A percentile compares a stretch with the other conserved stretches of the same genome.
Evolutionary conservation across 1,284 basidiomycete species (phyloP).

Genomic region (Wallemia ichthyophaga): DNA sequence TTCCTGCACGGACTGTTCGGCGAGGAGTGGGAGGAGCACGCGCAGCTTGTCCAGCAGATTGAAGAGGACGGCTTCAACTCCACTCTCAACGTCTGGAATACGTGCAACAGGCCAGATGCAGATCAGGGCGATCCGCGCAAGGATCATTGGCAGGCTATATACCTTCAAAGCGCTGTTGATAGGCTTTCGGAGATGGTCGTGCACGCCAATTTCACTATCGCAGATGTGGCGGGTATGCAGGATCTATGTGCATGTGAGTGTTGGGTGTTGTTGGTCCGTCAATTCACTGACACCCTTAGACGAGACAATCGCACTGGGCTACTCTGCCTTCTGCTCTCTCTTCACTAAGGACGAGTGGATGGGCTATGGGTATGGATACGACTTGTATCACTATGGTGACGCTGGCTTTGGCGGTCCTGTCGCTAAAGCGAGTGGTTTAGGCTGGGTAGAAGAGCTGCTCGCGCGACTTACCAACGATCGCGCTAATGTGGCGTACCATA

Average conservation of each 20-base stretch:
- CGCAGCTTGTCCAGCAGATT: not conserved
- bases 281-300: conserved; percentile 1
- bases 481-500: conserved; percentile 23
- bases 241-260: conserved; percentile 28
- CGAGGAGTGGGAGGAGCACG: not conserved
- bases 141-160: conserved; percentile 17
- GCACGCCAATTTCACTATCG: conserved; percentile 34
- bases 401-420: conserved; percentile 52
- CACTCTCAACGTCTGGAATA: not conserved
- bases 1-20: not conserved
- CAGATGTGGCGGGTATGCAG: conserved; percentile 24
- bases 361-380: conserved; percentile 5
- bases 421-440: conserved; percentile 45
- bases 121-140: not conserved
- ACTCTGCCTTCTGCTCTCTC: conserved; percentile 22
- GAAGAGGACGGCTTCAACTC: not conserved
- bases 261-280: not conserved
- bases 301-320: conserved; percentile 19
- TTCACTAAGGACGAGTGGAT: conserved; percentile 37
- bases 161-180: conserved; percentile 31
- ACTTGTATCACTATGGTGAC: conserved; percentile 27
- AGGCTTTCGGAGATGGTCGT: conserved; percentile 28
- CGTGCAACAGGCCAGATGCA: not conserved
- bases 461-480: conserved; percentile 45
- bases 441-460: conserved; percentile 34